Evolutionary conservation across 2,329 filamentous ascomycete species (phyloP).

Genomic region (Rachicladosporium sp.): DNA sequence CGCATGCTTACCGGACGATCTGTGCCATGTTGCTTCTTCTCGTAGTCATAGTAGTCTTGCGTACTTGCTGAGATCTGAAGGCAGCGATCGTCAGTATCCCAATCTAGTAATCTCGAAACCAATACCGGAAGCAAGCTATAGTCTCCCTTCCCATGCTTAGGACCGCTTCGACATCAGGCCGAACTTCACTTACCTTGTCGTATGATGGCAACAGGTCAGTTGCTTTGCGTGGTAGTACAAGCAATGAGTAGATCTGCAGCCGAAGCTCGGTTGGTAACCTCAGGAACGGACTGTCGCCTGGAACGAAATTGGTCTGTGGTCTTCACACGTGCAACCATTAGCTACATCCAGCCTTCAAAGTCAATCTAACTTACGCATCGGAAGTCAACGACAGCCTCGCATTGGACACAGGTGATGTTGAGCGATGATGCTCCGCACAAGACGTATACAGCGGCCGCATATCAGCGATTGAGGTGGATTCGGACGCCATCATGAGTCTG

Average conservation of each 20-base stretch:
- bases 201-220: conserved; percentile 20
- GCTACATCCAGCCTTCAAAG: too few relatives aligned
- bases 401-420: conserved; percentile 1
- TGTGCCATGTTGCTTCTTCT: conserved; percentile 13
- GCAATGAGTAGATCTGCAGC: conserved; percentile 35
- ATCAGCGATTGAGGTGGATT: neutral
- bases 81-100: conserved; percentile 1
- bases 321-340: too few relatives aligned
- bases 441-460: conserved; percentile 14
- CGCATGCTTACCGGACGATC: conserved; percentile 3
- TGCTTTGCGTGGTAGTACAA: conserved; percentile 25
- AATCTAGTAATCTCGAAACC: too few relatives aligned
- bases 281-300: conserved; percentile 21
- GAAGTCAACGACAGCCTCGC: neutral
- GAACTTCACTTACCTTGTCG: conserved; percentile 6
- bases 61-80: conserved; percentile 19
- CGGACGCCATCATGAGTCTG: too few relatives aligned
- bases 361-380: neutral
- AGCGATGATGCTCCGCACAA: conserved; percentile 12
- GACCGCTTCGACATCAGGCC: too few relatives aligned
- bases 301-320: neutral
- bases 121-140: too few relatives aligned
- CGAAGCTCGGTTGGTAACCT: conserved; percentile 34
- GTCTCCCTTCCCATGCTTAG: too few relatives aligned
- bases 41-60: conserved; percentile 32